Evolutionary conservation across 2,329 filamentous ascomycete species (phyloP), one percentile per base, ranked within the genome.

Genomic region (Ascochyta koolunga): DNA sequence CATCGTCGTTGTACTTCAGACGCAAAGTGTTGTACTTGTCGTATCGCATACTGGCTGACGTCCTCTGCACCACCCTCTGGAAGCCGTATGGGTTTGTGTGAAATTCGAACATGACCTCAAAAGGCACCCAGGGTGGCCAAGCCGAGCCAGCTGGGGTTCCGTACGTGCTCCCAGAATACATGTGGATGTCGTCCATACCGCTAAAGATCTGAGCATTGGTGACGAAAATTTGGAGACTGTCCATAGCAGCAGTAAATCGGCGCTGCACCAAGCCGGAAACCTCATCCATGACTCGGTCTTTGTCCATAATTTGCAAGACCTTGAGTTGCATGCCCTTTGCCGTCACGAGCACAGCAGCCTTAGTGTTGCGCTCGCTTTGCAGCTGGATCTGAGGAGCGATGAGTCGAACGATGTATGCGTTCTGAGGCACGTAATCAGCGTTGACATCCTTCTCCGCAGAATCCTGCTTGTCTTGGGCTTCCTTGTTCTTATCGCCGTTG

Each of bases 31-130:
- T 99, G 86, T 93, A 97, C 76, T 99, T 98, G 80, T 99, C 93
- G 73, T 96, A 98, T 55, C 93, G 87, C 63, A 99, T 81, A 78
- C 89, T 93, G 19, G 93, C 95, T 5, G 93, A 99, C 1, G 95
- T 99, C 74, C 96, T 93, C 73, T 98, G 91, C 10, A 99, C 93
- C 25, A 99, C 93, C 56, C 95, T 87, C 72, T 93, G 93, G 80
- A 99, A 99, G n/a, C 96, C 95, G 68, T 96, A 96, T 0, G 95
- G 93, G 73, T 96, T 93, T 5, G 89, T 84, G 61, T 93, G 82
- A 75, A 97, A 99, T 74, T 98, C 93, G 68, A 96, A 97, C 89
- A 99, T 97, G 65, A 96, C 91, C 76, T 99, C 95, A 79, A 99
- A 89, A 0, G 95, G 95, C 40, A 98, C 91, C 95, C 95, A 99